phyloP scores from a whole-genome alignment of 23 red algal species.

The Cyanidioschyzon merolae region DNA sequence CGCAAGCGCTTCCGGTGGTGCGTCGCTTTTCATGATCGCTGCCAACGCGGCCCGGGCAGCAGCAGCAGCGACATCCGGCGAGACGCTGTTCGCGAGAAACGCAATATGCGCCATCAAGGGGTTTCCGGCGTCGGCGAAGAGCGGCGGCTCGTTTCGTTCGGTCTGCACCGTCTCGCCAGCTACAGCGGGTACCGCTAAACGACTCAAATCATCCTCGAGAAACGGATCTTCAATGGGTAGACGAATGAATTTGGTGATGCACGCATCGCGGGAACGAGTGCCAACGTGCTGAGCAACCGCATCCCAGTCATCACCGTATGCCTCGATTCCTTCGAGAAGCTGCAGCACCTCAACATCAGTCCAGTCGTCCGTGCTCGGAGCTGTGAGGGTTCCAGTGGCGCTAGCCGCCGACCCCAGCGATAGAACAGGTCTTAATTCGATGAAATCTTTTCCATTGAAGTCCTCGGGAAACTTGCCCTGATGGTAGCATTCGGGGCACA shows the following conservation, averaged over 20 bases:
- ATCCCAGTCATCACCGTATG: conserved; percentile 88
- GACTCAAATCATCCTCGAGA: conserved; percentile 45
- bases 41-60: conserved; percentile 63
- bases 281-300: conserved; percentile 84
- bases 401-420: not conserved
- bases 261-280: conserved; percentile 68
- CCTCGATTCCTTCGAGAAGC: conserved; percentile 77
- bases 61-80: conserved; percentile 77
- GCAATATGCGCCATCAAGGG: conserved; percentile 81
- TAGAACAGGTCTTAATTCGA: conserved; percentile 33
- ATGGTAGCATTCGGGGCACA: conserved; percentile 69
- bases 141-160: conserved; percentile 14
- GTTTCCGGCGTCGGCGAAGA: conserved; percentile 67
- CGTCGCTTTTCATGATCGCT: conserved; percentile 25
- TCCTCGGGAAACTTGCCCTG: conserved; percentile 58
- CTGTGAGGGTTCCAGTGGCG: conserved; percentile 16
- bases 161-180: not conserved
- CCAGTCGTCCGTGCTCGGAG: conserved; percentile 56
- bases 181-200: not conserved
- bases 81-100: conserved; percentile 66
- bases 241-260: conserved; percentile 78
- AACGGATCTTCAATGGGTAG: conserved; percentile 94
- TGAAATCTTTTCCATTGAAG: conserved; percentile 56
- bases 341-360: conserved; percentile 72
- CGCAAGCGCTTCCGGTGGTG: not conserved